Evolutionary conservation across 768 basidiomycete genomes (phyloP).

Genomic region (Coprinopsis strossmayeri): DNA sequence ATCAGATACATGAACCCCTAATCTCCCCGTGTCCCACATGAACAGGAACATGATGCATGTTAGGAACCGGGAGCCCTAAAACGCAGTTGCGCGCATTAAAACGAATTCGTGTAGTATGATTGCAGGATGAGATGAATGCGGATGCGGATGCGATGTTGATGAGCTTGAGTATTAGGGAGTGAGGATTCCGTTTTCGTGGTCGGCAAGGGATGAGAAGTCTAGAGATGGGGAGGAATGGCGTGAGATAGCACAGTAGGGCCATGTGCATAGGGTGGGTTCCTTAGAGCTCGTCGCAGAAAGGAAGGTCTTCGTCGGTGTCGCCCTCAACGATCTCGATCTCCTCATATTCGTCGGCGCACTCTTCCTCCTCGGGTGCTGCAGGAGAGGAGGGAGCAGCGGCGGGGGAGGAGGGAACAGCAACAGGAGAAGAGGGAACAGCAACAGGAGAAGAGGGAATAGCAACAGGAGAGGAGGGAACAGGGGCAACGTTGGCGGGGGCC

Average conservation of each 20-base stretch:
- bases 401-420: conserved; percentile 6
- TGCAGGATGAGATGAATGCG: not conserved
- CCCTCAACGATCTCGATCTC: conserved; percentile 15
- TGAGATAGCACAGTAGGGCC: too few relatives aligned
- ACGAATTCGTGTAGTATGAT: too few relatives aligned
- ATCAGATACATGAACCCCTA: too few relatives aligned
- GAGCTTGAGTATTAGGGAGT: not conserved
- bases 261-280: not conserved
- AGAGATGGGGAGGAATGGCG: not conserved
- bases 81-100: too few relatives aligned
- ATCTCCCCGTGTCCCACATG: too few relatives aligned
- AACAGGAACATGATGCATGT: too few relatives aligned
- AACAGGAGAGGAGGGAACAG: too few relatives aligned
- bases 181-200: not conserved
- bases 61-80: too few relatives aligned
- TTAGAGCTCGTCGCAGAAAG: conserved; percentile 48
- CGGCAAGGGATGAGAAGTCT: not conserved
- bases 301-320: conserved; percentile 35
- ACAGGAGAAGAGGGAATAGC: too few relatives aligned
- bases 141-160: not conserved
- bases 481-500: not conserved
- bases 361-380: conserved; percentile 14
- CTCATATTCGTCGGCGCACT: conserved; percentile 12
- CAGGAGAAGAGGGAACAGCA: too few relatives aligned
- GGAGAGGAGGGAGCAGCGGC: conserved; percentile 1